Conservation (phyloP, 139 green algal genomes). For the Nannochloris sp. region DNA sequence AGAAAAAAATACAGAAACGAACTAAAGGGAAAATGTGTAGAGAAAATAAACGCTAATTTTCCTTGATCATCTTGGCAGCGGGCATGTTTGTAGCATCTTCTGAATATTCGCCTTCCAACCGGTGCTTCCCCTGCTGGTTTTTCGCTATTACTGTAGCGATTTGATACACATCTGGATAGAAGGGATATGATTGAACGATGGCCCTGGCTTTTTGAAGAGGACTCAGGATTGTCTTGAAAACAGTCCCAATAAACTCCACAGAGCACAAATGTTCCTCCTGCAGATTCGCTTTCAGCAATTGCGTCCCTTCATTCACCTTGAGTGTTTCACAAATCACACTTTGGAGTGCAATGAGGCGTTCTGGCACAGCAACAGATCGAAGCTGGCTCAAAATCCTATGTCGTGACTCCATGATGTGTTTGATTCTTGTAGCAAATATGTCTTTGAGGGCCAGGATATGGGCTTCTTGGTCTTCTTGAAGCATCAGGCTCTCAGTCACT, state of each 20-base stretch:
- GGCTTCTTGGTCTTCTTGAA: conserved; percentile 18
- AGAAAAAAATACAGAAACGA: too few relatives aligned
- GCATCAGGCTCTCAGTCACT: conserved; percentile 16
- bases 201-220: conserved; percentile 31
- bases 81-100: too few relatives aligned
- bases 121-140: not conserved
- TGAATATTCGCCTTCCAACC: too few relatives aligned
- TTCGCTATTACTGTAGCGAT: conserved; percentile 21
- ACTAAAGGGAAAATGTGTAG: too few relatives aligned
- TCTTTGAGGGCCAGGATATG: conserved; percentile 21
- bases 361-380: conserved; percentile 25
- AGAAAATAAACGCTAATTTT: too few relatives aligned
- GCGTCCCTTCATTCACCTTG: conserved; percentile 34
- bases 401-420: conserved; percentile 25
- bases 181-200: conserved; percentile 37
- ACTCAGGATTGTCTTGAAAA: conserved; percentile 34
- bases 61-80: too few relatives aligned
- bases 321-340: conserved; percentile 29
- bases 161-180: conserved; percentile 34
- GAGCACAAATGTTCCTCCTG: conserved; percentile 36
- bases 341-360: conserved; percentile 30
- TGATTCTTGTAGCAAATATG: conserved; percentile 32
- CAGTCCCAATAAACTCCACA: conserved; percentile 38
- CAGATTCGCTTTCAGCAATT: conserved; percentile 30
- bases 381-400: conserved; percentile 25